Evolutionary conservation across 2,329 filamentous ascomycete genomes (phyloP).

Genomic region (Aspergillus oerlinghausenensis): DNA sequence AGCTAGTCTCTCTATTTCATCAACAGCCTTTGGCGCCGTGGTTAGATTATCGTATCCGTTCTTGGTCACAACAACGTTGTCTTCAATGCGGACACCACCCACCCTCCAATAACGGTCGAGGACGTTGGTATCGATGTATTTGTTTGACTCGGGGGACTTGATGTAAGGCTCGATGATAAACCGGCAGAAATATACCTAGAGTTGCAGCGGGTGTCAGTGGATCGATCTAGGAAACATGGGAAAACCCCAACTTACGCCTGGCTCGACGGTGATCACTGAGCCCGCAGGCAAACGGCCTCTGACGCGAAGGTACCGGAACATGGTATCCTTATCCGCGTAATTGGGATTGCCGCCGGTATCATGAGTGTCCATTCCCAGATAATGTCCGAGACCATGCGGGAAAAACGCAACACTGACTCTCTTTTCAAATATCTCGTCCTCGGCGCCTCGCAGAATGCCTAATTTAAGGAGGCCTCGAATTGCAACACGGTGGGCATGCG

Average conservation of each 20-base stretch:
- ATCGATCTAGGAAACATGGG: background rate
- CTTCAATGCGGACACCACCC: conserved; percentile 89
- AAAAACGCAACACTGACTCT: conserved; percentile 87
- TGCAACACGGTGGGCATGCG: conserved; percentile 67
- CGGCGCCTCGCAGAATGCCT: conserved; percentile 63
- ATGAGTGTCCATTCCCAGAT: conserved; percentile 89
- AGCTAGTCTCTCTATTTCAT: conserved; percentile 56
- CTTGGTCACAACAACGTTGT: conserved; percentile 77
- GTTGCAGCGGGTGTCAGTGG: conserved; percentile 1
- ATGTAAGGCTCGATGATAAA: conserved; percentile 84
- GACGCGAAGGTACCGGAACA: conserved; percentile 84
- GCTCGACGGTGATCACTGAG: conserved; percentile 90
- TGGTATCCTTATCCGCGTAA: conserved; percentile 70
- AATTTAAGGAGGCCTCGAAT: conserved; percentile 65
- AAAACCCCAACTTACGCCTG: conserved; percentile 58
- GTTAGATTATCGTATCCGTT: conserved; percentile 81
- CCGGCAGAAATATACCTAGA: conserved; percentile 77
- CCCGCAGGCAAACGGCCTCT: conserved; percentile 69
- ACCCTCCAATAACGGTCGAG: conserved; percentile 80
- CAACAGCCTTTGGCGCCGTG: conserved; percentile 65
- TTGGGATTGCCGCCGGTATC: conserved; percentile 77
- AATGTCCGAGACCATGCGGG: conserved; percentile 86
- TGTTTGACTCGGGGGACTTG: conserved; percentile 63
- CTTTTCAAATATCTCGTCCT: conserved; percentile 68
- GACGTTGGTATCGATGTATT: conserved; percentile 70